Base-by-base conservation (phyloP, 108 stramenopile species). In the Halocafeteria seosinensis region DNA sequence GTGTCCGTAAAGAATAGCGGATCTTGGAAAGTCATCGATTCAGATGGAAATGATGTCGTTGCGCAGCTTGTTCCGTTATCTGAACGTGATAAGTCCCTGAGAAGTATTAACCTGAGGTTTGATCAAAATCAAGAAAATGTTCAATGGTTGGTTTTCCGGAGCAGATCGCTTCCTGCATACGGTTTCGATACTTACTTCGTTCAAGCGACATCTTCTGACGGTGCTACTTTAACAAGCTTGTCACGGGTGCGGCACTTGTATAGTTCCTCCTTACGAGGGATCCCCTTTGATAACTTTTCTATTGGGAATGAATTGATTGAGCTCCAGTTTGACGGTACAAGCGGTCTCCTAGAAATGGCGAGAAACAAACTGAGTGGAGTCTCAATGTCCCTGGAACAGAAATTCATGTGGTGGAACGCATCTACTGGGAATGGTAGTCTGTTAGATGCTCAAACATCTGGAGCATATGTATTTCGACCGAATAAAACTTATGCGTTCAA, bases 401-500 rank as follows among this genome's bases (percentile, higher is more conserved):
- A n/a, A n/a, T n/a, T n/a, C n/a, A n/a, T n/a, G n/a, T n/a, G n/a
- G n/a, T n/a, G n/a, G n/a, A n/a, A n/a, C n/a, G n/a, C n/a, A n/a
- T n/a, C n/a, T n/a, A n/a, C n/a, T n/a, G n/a, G n/a, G n/a, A n/a
- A n/a, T n/a, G n/a, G n/a, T n/a, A n/a, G n/a, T n/a, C n/a, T n/a
- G n/a, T n/a, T n/a, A n/a, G 2, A 3, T 13, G 2, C 12, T 13
- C 57, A 59, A 3, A 1, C 11, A 11, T 86, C 87, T 6, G 95
- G 95, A 27, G 95, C 95, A 0, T 96, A 96, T 68, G 88, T 96
- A 23, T 92, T 96, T 64, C 79, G 95, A 55, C 90, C 92, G 13
- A 77, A 77, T 67, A 63, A 71, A 27, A n/a, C n/a, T n/a, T n/a
- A n/a, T n/a, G n/a, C n/a, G n/a, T n/a, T n/a, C n/a, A n/a, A n/a